These are phyloP conservation scores for Gynochthodes officinalis DNA, from an alignment of 257 asterid genomes.

Conservation along the genomic window DNA sequence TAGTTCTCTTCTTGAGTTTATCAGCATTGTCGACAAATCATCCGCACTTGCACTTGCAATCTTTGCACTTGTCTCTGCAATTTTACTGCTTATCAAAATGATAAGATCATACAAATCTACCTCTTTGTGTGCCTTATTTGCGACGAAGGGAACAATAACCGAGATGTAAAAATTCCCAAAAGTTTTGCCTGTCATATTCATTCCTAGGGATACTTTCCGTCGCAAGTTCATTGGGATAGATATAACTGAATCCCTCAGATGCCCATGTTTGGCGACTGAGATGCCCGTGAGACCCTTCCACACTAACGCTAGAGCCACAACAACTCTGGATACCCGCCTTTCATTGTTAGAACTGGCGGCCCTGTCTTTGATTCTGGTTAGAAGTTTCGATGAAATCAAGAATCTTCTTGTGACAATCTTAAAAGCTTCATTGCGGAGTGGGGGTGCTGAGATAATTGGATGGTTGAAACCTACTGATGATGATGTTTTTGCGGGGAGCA, in stretches of 20 bases:
- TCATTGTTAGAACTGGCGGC: neutral
- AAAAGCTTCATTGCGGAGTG: neutral
- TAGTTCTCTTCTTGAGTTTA: neutral
- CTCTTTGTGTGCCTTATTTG: neutral
- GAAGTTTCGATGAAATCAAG: neutral
- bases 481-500: neutral
- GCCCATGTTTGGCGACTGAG: neutral
- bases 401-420: neutral
- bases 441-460: neutral
- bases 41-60: neutral
- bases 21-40: neutral
- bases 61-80: neutral
- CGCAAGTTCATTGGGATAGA: conserved; percentile 3
- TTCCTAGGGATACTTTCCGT: neutral
- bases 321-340: neutral
- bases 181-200: neutral
- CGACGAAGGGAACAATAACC: neutral
- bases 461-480: neutral
- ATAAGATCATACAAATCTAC: neutral
- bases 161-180: neutral
- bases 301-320: conserved; percentile 3
- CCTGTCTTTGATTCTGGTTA: neutral
- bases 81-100: neutral
- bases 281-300: neutral
- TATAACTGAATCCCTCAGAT: neutral